Conservation (phyloP, 1,139 yeast species). For the Taphrina betulina region DNA sequence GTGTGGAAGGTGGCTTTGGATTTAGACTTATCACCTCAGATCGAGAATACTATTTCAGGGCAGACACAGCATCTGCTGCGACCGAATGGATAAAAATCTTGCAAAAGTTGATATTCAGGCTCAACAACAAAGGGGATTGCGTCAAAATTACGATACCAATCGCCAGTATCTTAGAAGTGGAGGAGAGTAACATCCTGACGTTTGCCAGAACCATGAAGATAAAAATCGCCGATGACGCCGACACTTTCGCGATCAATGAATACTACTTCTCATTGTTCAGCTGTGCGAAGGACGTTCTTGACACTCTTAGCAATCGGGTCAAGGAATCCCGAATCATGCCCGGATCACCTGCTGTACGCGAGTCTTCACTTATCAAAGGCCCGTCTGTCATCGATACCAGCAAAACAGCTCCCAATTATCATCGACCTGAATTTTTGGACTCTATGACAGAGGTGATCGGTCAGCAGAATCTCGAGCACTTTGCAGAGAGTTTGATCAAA, state of each 20-base stretch:
- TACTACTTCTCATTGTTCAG: constrained; percentile 66
- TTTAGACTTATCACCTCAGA: constrained; percentile 52
- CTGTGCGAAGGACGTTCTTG: constrained; percentile 37
- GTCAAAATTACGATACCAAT: constrained; percentile 78
- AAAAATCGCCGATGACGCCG: constrained; percentile 54
- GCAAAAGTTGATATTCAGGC: constrained; percentile 73
- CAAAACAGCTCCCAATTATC: constrained; percentile 8
- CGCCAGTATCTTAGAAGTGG: constrained; percentile 62
- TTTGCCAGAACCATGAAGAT: constrained; percentile 52
- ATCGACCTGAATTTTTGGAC: background rate
- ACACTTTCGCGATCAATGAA: constrained; percentile 60
- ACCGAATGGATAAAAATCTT: constrained; percentile 74
- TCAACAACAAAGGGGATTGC: constrained; percentile 66
- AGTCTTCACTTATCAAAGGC: background rate
- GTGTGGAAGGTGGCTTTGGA: constrained; percentile 7
- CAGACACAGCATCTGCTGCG: constrained; percentile 73
- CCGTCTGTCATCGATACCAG: constrained; percentile 9
- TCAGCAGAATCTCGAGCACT: constrained; percentile 4
- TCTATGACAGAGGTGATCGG: background rate
- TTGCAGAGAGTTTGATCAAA: constrained; percentile 4
- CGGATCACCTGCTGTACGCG: background rate
- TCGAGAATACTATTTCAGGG: constrained; percentile 62
- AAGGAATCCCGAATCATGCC: background rate
- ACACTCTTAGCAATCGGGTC: constrained; percentile 17
- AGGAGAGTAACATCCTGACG: constrained; percentile 54